Evolutionary conservation across 345 rosid genomes (phyloP).

Genomic region (Arabis alpina): DNA sequence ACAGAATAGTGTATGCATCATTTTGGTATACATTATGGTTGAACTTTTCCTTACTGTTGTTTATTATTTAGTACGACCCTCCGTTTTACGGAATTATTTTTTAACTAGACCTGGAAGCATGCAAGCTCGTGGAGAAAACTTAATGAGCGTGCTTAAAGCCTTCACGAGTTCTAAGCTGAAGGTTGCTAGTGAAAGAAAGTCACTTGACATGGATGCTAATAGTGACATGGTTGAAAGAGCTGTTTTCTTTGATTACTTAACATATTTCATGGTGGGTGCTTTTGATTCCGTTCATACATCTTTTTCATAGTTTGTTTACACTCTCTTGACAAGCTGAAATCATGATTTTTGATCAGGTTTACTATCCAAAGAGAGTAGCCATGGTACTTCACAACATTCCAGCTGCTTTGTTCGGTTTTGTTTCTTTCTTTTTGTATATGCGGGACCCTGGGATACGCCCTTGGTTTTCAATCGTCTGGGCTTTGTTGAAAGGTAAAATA

Average conservation of each 20-base stretch:
- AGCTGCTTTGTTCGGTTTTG: slow-evolving; percentile 54
- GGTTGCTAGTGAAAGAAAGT: slow-evolving; percentile 61
- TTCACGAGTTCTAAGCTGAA: slow-evolving; percentile 75
- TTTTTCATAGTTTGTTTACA: slow-evolving; percentile 9
- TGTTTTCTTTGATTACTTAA: slow-evolving; percentile 93
- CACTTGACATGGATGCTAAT: slow-evolving; percentile 44
- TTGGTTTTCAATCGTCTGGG: slow-evolving; percentile 58
- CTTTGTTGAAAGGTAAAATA: slow-evolving; percentile 71
- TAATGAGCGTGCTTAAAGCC: slow-evolving; percentile 70
- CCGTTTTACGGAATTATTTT: slow-evolving; percentile 35
- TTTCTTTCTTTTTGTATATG: slow-evolving; percentile 67
- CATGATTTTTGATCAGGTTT: slow-evolving; percentile 60
- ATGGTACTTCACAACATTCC: slow-evolving; percentile 76
- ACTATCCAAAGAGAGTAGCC: slow-evolving; percentile 76
- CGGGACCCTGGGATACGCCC: slow-evolving; percentile 50
- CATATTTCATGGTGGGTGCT: slow-evolving; percentile 67
- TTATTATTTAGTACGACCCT: slow-evolving; percentile 43
- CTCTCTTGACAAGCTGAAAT: slow-evolving; percentile 21
- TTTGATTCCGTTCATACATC: slow-evolving; percentile 12
- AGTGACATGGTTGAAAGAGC: slow-evolving; percentile 63
- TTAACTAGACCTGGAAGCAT: slow-evolving; percentile 93
- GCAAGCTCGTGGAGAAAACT: slow-evolving; percentile 98
- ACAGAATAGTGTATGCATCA: slow-evolving; percentile 93
- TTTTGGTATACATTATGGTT: slow-evolving; percentile 60
- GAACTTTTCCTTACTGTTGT: slow-evolving; percentile 27